Evolutionary conservation across 176 grass and related monocot genomes (phyloP).

Genomic region (Themeda triandra): DNA sequence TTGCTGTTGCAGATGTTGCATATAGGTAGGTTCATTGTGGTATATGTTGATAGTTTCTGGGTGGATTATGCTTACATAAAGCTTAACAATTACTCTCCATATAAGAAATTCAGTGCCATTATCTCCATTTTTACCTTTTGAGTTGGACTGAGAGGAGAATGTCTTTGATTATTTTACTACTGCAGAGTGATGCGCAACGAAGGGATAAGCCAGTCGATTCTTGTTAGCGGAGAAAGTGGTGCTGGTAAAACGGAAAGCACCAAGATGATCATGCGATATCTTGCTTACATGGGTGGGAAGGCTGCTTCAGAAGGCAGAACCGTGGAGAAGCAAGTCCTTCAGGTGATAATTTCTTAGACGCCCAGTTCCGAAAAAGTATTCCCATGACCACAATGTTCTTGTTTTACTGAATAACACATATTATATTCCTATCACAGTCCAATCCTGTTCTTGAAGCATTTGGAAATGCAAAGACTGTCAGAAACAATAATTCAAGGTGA

Average conservation of each 20-base stretch:
- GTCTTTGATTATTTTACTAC: constrained; percentile 13
- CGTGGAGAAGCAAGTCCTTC: constrained; percentile 93
- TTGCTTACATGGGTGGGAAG: constrained; percentile 96
- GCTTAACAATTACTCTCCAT: not conserved
- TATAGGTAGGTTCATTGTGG: constrained; percentile 74
- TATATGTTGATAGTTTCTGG: constrained; percentile 24
- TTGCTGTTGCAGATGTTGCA: constrained; percentile 94
- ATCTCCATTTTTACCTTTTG: not conserved
- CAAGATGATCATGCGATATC: constrained; percentile 97
- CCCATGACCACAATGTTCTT: constrained; percentile 19
- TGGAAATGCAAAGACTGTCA: constrained; percentile 98
- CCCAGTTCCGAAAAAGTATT: not conserved
- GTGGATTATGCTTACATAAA: not conserved
- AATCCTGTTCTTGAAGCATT: constrained; percentile 99
- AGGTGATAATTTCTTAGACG: constrained; percentile 47
- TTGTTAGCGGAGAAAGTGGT: constrained; percentile 97
- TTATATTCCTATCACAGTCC: constrained; percentile 55
- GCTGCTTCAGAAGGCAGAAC: constrained; percentile 64
- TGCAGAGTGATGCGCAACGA: constrained; percentile 78
- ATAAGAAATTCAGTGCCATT: not conserved
- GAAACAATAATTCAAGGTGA: constrained; percentile 99
- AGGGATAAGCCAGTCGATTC: constrained; percentile 75
- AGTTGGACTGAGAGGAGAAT: constrained; percentile 23
- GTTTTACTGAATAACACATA: constrained; percentile 10
- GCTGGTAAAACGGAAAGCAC: constrained; percentile 99